These are phyloP conservation scores for Alternaria infectoria DNA, from an alignment of 2,329 filamentous ascomycete genomes.

Conservation along the genomic window DNA sequence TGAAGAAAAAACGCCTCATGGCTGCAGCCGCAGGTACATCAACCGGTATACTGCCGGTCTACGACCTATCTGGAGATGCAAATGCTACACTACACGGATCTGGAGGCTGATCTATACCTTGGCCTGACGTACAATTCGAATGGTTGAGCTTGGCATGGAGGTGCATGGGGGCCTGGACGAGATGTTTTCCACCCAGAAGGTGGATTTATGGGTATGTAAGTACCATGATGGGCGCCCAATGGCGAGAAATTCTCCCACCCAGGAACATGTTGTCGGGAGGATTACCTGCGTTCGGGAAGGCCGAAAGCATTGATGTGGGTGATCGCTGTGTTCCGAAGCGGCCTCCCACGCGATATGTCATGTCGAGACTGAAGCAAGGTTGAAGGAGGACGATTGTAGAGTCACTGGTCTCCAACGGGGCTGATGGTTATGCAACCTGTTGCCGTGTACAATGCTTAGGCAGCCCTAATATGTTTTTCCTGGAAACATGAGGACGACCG, in stretches of 20 bases:
- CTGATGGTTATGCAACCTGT: neutral
- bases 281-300: constrained; percentile 20
- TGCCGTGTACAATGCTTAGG: neutral
- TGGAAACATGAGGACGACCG: neutral
- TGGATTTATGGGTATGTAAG: constrained; percentile 15
- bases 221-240: constrained; percentile 40
- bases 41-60: constrained; percentile 7
- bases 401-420: neutral
- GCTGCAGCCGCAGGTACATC: constrained; percentile 7
- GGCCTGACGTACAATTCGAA: constrained; percentile 21
- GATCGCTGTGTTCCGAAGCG: neutral
- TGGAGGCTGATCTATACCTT: constrained; percentile 15
- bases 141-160: constrained; percentile 21
- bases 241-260: constrained; percentile 24
- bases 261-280: constrained; percentile 17
- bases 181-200: constrained; percentile 11
- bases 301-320: constrained; percentile 1
- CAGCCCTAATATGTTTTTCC: neutral
- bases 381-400: neutral
- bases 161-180: constrained; percentile 12
- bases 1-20: constrained; percentile 20
- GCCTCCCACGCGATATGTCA: constrained; percentile 18
- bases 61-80: constrained; percentile 1
- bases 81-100: constrained; percentile 15
- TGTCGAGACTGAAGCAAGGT: neutral